Base-by-base conservation (phyloP, 352 stramenopile genomes). In the Peronosclerospora sorghi region DNA sequence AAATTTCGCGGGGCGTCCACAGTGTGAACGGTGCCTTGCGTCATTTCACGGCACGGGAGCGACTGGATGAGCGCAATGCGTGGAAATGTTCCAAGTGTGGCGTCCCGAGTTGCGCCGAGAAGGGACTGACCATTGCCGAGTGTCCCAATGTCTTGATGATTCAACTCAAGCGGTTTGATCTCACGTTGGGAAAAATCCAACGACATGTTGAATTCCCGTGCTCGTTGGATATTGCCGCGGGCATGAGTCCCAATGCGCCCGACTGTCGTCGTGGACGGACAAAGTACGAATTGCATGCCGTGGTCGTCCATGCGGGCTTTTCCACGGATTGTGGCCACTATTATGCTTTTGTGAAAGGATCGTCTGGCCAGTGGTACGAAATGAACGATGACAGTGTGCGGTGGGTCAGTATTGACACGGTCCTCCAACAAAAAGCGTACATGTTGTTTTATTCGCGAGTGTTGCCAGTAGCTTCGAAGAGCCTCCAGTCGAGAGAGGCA, bases 271-370 rank as follows among this genome's bases (percentile, higher is more conserved):
- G 68, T 10, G 62, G 62, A 21, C 56, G 69, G 2, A 71, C 48
- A 8, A 80, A 72, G 39, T 93, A 93, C 51, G 68, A 86, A 13
- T 62, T 94, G 32, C 63, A 83, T 21, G 82, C 67, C 2, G 83
- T 96, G 41, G 48, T 96, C 9, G 83, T 96, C 15, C 86, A 96
- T 48, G 71, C 73, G 0, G 86, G 86, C 0, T 81, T 76, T 47
- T 94, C 77, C n/a, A 86, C 86, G 8, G 72, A 92, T 47, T 92
- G 77, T 26, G 86, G 86, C 12, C 86, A 96, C 49, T 96, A 96
- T 57, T 94, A 91, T 44, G 69, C 81, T 17, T 95, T 94, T 40
- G 75, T 96, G 0, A 84, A 86, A 32, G 84, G 80, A 9, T 73
- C 77, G 9, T 90, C 84, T 0, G 79, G 83, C n/a, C 73, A 87